Evolutionary conservation across 306 rosid genomes (phyloP), one percentile per base, ranked within the genome.

Genomic region (Acacia acuminata): DNA sequence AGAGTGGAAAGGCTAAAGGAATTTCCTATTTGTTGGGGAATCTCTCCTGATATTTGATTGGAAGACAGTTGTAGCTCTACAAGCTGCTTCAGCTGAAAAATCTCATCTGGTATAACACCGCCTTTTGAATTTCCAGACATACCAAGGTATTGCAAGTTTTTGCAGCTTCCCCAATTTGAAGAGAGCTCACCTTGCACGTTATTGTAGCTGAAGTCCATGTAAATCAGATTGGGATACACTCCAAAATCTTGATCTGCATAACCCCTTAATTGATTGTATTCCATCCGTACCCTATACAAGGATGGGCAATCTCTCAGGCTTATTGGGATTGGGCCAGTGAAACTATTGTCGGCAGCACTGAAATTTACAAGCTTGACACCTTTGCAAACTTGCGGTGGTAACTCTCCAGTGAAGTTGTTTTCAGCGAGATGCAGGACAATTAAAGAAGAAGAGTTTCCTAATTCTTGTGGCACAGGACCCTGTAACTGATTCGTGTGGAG

Each of bases 1-100:
- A 50, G 20, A 14, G 0, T 0, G 2, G 0, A 50, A 0, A 50
- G 0, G 7, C 55, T 4, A 0, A 6, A 15, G 20, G 1, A 0
- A 16, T 0, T 50, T 0, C 20, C 55, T 0, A 50, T 50, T 50
- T 50, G 55, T 0, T 1, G 55, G 0, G 55, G 55, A 50, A 50
- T 50, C 55, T 15, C 20, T 0, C 55, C 55, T 0, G 20, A 50
- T 15, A 50, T 50, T 3, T 0, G 8, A 0, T 50, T 50, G 0
- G 55, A 50, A 15, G 20, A 50, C 7, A 50, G 0, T 0, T 50
- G 0, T 0, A 50, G 55, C 55, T 16, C 0, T 50, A 0, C n/a
- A n/a, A n/a, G n/a, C n/a, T n/a, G n/a, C n/a, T n/a, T n/a, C n/a
- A n/a, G n/a, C n/a, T n/a, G n/a, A n/a, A n/a, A n/a, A n/a, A n/a